Percentiles rank a stretch among this genome's conserved stretches.
Conservation (phyloP, 148 eudicot genomes). For the Pouteria glomerata region DNA sequence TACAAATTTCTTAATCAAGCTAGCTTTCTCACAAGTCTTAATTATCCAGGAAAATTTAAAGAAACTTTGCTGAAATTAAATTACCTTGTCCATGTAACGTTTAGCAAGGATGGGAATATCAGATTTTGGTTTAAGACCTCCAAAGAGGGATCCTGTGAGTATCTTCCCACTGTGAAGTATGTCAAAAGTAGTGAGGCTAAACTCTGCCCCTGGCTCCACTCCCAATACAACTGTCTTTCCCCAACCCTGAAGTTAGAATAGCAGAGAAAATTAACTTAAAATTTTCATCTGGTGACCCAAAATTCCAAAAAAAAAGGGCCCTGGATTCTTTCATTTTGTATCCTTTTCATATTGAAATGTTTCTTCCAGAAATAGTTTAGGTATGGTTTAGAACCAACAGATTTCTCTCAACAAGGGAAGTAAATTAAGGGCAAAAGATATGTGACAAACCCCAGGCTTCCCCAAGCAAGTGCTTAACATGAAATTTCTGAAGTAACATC, state of each 20-base stretch:
- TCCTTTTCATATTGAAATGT: neutral
- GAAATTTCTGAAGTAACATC: neutral
- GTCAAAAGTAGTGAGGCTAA: slow-evolving; percentile 47
- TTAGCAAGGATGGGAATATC: slow-evolving; percentile 63
- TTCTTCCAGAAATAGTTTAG: neutral
- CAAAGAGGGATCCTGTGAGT: slow-evolving; percentile 63
- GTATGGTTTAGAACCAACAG: neutral
- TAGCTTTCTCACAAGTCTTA: neutral
- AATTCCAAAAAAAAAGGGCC: neutral
- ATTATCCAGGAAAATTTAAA: neutral
- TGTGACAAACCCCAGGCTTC: neutral
- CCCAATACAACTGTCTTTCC: slow-evolving; percentile 87
- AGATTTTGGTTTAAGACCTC: slow-evolving; percentile 79
- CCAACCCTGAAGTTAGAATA: slow-evolving; percentile 65
- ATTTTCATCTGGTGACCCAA: neutral
- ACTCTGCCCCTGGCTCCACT: slow-evolving; percentile 59
- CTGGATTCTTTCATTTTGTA: neutral
- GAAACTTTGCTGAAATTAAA: neutral
- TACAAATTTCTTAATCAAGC: neutral
- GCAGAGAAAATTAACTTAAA: neutral
- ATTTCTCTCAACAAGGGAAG: neutral
- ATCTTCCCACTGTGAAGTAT: slow-evolving; percentile 48
- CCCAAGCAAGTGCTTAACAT: neutral
- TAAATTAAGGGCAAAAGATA: neutral
- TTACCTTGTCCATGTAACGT: slow-evolving; percentile 77